Base-by-base conservation (phyloP, 2,329 filamentous ascomycete species). In the Pseudogymnoascus verrucosus region DNA sequence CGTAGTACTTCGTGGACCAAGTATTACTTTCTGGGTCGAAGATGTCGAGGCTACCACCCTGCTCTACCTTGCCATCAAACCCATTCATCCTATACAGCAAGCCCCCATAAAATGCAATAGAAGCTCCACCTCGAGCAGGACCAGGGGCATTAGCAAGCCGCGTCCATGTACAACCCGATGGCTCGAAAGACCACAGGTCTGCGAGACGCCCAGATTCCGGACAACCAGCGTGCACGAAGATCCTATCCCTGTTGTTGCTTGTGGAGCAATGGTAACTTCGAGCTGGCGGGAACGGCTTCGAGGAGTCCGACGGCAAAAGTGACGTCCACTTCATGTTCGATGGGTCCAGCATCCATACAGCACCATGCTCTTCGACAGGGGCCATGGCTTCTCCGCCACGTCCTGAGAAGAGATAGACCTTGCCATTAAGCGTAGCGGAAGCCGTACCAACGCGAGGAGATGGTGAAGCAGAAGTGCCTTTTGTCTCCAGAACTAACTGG, bases 151-250 rank as follows among this genome's bases (percentile, higher is more conserved):
- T 70, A 0, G 79, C 68, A 7, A 83, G 74, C 65, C 82, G 74
- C 1, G 71, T 78, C 86, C 86, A 89, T 1, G 70, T 65, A n/a
- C 71, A 72, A 0, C 69, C 71, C 0, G 68, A 65, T 8, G 84
- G 28, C 57, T 79, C 76, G 70, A 88, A 89, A 0, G 77, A 75
- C 86, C 86, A 89, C 1, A 88, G 73, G 69, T 89, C 86, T 0
- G 76, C 74, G 0, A 88, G 74, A 0, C 85, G 77, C 1, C 83
- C 85, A 3, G 75, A 76, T 19, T 79, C 78, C 0, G 84, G 82
- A 65, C 85, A 89, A 0, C 86, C 85, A 1, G 84, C 83, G 68
- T 89, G 85, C 11, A 89, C 40, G 70, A 79, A 88, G 28, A 89
- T 70, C 0, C 73, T 81, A 14, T 78, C 75, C 0, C 21, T 39